A percentile compares a stretch with the other conserved stretches of the same genome.
Conservation (phyloP, 306 rosid genomes). For the Prunus salicina region DNA sequence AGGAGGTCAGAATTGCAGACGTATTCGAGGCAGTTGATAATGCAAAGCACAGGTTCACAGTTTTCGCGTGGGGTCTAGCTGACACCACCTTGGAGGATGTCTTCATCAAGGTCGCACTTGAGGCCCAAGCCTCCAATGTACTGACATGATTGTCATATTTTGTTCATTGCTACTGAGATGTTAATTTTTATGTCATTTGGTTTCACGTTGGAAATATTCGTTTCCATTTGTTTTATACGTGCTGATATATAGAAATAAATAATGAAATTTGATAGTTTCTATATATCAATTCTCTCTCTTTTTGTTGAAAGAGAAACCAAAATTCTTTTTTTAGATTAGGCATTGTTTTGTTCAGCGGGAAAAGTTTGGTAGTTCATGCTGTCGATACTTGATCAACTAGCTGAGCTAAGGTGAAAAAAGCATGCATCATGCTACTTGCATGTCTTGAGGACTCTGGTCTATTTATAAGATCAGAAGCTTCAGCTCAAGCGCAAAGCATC, state of each 20-base stretch:
- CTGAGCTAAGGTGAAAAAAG: background rate
- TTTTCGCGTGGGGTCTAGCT: constrained; percentile 92
- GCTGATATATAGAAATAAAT: background rate
- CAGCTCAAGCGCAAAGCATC: background rate
- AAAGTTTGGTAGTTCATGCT: background rate
- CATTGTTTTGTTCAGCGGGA: background rate
- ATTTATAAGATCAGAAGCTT: background rate
- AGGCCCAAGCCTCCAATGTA: constrained; percentile 52
- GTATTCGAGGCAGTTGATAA: constrained; percentile 74
- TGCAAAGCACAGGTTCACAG: constrained; percentile 72
- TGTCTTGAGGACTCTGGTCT: background rate
- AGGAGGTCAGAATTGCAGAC: constrained; percentile 59
- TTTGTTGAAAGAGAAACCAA: background rate
- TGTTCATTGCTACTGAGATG: background rate
- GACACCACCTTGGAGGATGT: constrained; percentile 98
- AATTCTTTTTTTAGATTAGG: background rate
- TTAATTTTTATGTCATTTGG: background rate
- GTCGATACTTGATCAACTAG: background rate
- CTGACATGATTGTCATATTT: constrained; percentile 36
- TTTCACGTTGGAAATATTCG: background rate
- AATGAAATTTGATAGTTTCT: background rate
- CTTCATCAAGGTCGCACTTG: constrained; percentile 85
- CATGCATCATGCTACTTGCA: background rate
- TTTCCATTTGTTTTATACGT: background rate
- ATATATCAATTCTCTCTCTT: background rate